Base-by-base conservation (phyloP, 371 early-diverging fungal species). In the Synchytrium microbalum region DNA sequence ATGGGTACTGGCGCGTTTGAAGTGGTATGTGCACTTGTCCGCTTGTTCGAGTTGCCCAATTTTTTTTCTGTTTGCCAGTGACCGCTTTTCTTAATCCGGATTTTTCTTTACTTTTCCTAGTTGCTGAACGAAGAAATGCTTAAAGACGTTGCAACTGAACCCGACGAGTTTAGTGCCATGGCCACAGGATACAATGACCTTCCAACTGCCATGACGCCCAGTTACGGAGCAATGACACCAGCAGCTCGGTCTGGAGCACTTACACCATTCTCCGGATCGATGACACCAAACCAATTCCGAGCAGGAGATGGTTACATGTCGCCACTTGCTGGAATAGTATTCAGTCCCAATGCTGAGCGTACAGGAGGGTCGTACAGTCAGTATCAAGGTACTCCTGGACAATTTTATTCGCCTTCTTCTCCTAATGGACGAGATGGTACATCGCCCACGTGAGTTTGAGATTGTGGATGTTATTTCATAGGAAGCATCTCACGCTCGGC, bases 1-100 rank as follows among this genome's bases (percentile, higher is more conserved):
- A 75, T 99, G 67, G 99, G 99, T 60, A 98, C 99, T 1, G 99
- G 99, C 66, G 86, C 86, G 68, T 93, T 96, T 70, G 95, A 93
- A 64, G 82, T 99, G 46, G 46, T 38, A 38, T 38, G 46, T n/a
- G n/a, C n/a, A n/a, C n/a, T n/a, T n/a, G n/a, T n/a, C n/a, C n/a
- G n/a, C n/a, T n/a, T n/a, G n/a, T 38, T 38, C 19, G 46, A 38
- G 46, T 38, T 10, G 46, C 46, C 19, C 46, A 38, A 19, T 38
- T 5, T 38, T 5, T 38, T 38, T 10, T 38, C 5, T 10, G 5
- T 38, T 38, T 38, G 19, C 46, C 5, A 10, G 19, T 38, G 46
- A 38, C 46, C n/a, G n/a, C n/a, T n/a, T n/a, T n/a, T n/a, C n/a
- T n/a, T n/a, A n/a, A n/a, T n/a, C n/a, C n/a, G n/a, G n/a, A n/a